Evolutionary conservation across 164 flowering plant genomes (phyloP).

Genomic region (Dillenia suffruticosa): DNA sequence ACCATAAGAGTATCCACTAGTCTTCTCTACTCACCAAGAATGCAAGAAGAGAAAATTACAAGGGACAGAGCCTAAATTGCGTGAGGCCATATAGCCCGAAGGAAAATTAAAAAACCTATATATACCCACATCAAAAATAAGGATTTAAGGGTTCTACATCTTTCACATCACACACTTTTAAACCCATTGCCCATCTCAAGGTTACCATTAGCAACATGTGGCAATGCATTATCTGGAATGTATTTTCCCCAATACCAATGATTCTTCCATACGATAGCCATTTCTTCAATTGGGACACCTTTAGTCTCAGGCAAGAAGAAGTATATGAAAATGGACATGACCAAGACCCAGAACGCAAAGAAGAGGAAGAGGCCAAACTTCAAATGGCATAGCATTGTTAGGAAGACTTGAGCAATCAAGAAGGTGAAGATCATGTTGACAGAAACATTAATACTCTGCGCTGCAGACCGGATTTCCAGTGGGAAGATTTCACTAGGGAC

Average conservation of each 20-base stretch:
- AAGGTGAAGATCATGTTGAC: constrained; percentile 8
- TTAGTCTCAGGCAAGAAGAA: constrained; percentile 5
- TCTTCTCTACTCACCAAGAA: too few species aligned
- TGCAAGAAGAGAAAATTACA: too few species aligned
- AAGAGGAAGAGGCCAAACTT: constrained; percentile 1
- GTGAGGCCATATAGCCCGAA: too few species aligned
- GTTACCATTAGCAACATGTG: background rate
- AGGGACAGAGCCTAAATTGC: too few species aligned
- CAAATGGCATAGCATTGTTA: constrained; percentile 4
- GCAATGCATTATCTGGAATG: constrained; percentile 3
- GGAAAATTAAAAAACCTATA: too few species aligned
- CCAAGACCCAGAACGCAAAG: constrained; percentile 1
- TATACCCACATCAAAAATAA: too few species aligned
- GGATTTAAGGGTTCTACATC: too few species aligned
- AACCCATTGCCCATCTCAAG: background rate
- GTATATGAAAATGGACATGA: constrained; percentile 1
- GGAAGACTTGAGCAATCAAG: constrained; percentile 11
- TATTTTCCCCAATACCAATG: constrained; percentile 6
- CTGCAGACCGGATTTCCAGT: constrained; percentile 14
- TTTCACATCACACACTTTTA: too few species aligned
- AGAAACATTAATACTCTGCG: constrained; percentile 9
- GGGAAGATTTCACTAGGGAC: constrained; percentile 13
- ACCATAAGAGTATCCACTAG: too few species aligned
- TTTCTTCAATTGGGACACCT: constrained; percentile 4
- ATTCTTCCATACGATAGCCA: constrained; percentile 4